phyloP scores from a whole-genome alignment of 257 asterid genomes.

The Ajuga chamaepitys region DNA sequence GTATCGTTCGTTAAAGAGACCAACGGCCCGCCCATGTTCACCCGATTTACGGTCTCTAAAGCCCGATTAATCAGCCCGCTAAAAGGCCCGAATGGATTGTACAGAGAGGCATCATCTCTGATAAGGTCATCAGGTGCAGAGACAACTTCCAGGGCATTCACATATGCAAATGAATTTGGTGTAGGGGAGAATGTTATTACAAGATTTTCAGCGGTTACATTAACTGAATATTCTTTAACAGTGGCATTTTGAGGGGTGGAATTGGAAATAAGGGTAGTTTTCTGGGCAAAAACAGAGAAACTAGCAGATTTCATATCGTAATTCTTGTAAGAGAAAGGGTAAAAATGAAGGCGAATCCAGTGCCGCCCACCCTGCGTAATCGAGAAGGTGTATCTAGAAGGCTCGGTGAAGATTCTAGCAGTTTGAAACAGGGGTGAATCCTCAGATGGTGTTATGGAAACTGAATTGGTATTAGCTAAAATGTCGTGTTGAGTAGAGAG shows the following conservation, averaged over 20 bases:
- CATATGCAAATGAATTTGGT: slow-evolving; percentile 40
- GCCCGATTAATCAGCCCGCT: slow-evolving; percentile 40
- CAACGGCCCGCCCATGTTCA: slow-evolving; percentile 75
- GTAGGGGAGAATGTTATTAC: slow-evolving; percentile 42
- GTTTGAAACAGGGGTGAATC: slow-evolving; percentile 34
- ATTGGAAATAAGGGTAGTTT: slow-evolving; percentile 25
- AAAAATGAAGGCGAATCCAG: slow-evolving; percentile 54
- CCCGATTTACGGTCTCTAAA: slow-evolving; percentile 58
- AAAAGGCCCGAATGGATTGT: slow-evolving; percentile 35
- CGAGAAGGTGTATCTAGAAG: slow-evolving; percentile 46
- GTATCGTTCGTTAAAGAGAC: slow-evolving; percentile 52
- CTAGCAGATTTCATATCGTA: slow-evolving; percentile 38
- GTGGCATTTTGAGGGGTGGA: slow-evolving; percentile 37
- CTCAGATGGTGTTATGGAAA: slow-evolving; percentile 23
- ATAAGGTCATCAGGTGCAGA: slow-evolving; percentile 54
- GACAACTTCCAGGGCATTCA: slow-evolving; percentile 69
- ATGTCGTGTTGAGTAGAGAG: slow-evolving; percentile 36
- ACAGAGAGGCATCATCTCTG: slow-evolving; percentile 41
- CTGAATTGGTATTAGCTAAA: slow-evolving; percentile 28
- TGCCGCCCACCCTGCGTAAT: slow-evolving; percentile 36
- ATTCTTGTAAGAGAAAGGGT: slow-evolving; percentile 35
- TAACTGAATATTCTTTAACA: slow-evolving; percentile 47
- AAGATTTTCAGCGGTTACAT: slow-evolving; percentile 35
- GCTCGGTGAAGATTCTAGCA: slow-evolving; percentile 43
- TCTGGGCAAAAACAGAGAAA: slow-evolving; percentile 48